Conservation (phyloP, 805 yeast genomes). For the Yamadazyma scolyti region DNA sequence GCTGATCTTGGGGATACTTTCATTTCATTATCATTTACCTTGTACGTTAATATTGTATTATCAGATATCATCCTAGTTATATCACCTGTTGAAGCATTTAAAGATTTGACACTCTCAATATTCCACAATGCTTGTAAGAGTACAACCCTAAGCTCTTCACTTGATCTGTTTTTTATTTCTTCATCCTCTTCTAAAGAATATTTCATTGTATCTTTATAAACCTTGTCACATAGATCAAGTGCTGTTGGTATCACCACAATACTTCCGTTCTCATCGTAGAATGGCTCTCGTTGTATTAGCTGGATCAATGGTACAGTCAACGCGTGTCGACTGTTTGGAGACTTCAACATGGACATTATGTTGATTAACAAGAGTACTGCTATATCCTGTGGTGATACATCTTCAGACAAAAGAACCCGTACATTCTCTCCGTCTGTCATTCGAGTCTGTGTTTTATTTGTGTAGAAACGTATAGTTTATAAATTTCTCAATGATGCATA, state of each 20-base stretch:
- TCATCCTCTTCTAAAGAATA: slow-evolving; percentile 1
- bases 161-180: background rate
- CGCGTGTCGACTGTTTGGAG: slow-evolving; percentile 1
- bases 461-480: too few species aligned
- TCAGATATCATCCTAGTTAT: too few species aligned
- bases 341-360: slow-evolving; percentile 14
- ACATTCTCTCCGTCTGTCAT: too few species aligned
- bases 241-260: slow-evolving; percentile 31
- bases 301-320: slow-evolving; percentile 33
- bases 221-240: slow-evolving; percentile 19
- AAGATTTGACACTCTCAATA: too few species aligned
- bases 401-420: slow-evolving; percentile 31
- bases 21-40: too few species aligned
- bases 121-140: slow-evolving; percentile 36
- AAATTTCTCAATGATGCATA: too few species aligned
- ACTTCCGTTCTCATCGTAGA: slow-evolving; percentile 17
- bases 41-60: too few species aligned
- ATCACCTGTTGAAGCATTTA: too few species aligned
- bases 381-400: slow-evolving; percentile 52
- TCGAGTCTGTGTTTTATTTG: too few species aligned
- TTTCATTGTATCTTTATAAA: slow-evolving; percentile 10
- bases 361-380: slow-evolving; percentile 44
- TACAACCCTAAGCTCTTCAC: slow-evolving; percentile 2
- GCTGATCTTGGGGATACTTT: slow-evolving; percentile 17
- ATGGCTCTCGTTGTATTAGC: slow-evolving; percentile 35